Base-by-base conservation (phyloP, 2,329 filamentous ascomycete species). In the Sphaerulina musiva region DNA sequence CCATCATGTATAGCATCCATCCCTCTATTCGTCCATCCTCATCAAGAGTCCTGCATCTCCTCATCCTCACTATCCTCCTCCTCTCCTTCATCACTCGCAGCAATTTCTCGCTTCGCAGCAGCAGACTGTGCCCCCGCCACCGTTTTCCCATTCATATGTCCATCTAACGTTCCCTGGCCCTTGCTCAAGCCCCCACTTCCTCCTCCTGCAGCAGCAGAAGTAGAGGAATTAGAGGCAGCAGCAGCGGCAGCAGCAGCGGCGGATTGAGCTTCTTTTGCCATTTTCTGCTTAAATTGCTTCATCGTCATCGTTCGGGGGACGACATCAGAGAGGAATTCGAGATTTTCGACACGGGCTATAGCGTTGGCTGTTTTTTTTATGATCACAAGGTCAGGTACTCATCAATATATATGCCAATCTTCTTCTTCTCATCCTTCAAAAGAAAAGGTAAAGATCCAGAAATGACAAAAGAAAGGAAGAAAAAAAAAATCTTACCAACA, bases 261-360 rank as follows among this genome's bases (percentile, higher is more conserved):
- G 2, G 55, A 51, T n/a, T 34, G 48, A 5, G 59, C 48, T n/a
- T 66, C 62, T 38, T 63, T 61, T 34, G 60, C 58, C 46, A 59
- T 55, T 66, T 72, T 74, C 61, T 83, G 83, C 74, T 90, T 92
- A 73, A 87, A 81, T 62, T 87, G 81, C 68, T 87, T 88, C 75
- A 84, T 95, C 12, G 88, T 84, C 5, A 85, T 81, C 1, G 91
- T 96, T 69, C 86, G 87, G 54, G 93, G 93, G 38, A 96, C 87
- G 26, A 95, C 82, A 71, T 98, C 93, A 59, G 87, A 80, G 11
- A 98, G 81, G 68, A 98, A 98, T 70, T 98, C 91, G 48, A 98
- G 85, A 69, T 95, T 95, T 71, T 97, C 93, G 59, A 90, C 84
- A 68, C 89, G 86, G 6, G 87, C 82, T 52, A 97, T 85, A 29